These are phyloP conservation scores for Pascua guehoae DNA, from an alignment of 1,284 basidiomycete genomes.

Conservation along the genomic window DNA sequence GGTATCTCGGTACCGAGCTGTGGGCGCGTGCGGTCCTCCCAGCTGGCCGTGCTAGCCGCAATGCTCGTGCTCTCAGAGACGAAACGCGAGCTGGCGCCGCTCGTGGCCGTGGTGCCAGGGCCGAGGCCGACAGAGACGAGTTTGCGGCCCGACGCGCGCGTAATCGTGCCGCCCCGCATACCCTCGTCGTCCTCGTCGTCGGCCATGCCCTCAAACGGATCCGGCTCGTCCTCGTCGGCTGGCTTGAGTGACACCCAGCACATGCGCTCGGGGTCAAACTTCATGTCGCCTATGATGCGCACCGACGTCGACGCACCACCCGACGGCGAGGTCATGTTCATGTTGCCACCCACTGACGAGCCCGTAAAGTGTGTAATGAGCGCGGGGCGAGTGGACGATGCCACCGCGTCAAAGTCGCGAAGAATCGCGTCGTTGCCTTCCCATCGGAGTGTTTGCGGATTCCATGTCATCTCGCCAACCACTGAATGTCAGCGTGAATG, in stretches of 20 bases:
- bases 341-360: constrained; percentile 56
- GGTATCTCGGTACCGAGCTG: constrained; percentile 7
- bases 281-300: constrained; percentile 92
- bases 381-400: constrained; percentile 84
- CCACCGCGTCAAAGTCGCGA: constrained; percentile 81
- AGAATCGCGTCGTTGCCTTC: constrained; percentile 91
- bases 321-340: constrained; percentile 7
- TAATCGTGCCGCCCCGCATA: constrained; percentile 62
- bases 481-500: constrained; percentile 54
- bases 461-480: constrained; percentile 95
- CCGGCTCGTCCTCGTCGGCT: constrained; percentile 86
- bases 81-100: constrained; percentile 4
- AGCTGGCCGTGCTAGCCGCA: constrained; percentile 11
- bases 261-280: constrained; percentile 90
- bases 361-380: constrained; percentile 86
- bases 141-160: constrained; percentile 33
- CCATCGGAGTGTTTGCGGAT: constrained; percentile 81
- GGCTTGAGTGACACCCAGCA: constrained; percentile 82
- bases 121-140: constrained; percentile 25
- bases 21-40: constrained; percentile 17
- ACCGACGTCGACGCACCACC: constrained; percentile 5
- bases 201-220: constrained; percentile 82
- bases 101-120: background rate
- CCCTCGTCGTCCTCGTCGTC: constrained; percentile 73
- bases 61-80: constrained; percentile 32